A percentile compares a stretch with the other conserved stretches of the same genome.
These are phyloP conservation scores for Cladosporium halotolerans DNA, from an alignment of 2,329 filamentous ascomycete species.

Conservation along the genomic window DNA sequence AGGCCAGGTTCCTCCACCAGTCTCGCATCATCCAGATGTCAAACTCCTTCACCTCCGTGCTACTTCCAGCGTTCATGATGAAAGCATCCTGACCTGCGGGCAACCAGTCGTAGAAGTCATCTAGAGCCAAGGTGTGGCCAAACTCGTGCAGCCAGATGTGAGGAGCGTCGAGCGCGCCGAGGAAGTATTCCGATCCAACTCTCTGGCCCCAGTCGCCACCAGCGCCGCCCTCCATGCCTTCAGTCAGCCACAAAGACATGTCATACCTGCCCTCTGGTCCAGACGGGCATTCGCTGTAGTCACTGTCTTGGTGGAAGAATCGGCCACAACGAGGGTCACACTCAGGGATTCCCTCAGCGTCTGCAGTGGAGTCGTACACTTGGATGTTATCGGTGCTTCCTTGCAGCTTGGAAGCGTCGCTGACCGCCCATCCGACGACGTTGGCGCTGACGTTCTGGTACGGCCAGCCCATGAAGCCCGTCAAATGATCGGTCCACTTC, in stretches of 20 bases:
- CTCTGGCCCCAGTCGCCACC: constrained; percentile 46
- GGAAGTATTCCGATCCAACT: constrained; percentile 40
- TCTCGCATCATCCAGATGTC: constrained; percentile 46
- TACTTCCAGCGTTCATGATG: constrained; percentile 42
- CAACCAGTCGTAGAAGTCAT: constrained; percentile 43
- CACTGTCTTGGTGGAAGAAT: constrained; percentile 41
- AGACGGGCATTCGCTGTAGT: constrained; percentile 37
- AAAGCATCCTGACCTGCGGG: constrained; percentile 38
- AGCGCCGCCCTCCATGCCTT: constrained; percentile 39
- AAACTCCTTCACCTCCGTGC: constrained; percentile 41
- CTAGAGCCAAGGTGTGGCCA: constrained; percentile 41
- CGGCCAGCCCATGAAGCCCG: constrained; percentile 42
- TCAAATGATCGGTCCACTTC: constrained; percentile 40
- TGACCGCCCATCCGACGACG: constrained; percentile 42
- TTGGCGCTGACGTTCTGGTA: constrained; percentile 35
- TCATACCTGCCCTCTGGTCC: constrained; percentile 40
- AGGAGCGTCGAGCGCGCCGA: constrained; percentile 34
- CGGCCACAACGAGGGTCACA: constrained; percentile 39
- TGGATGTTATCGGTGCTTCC: constrained; percentile 32
- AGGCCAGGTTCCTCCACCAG: constrained; percentile 37
- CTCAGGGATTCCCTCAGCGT: constrained; percentile 37
- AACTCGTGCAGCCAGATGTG: constrained; percentile 46
- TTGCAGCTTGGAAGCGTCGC: constrained; percentile 33
- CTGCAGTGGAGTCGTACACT: constrained; percentile 38
- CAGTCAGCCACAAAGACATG: constrained; percentile 44